Percentiles rank a stretch among this genome's conserved stretches.
Evolutionary conservation across 345 rosid species (phyloP).

Genomic region (Melastoma malabathricum): DNA sequence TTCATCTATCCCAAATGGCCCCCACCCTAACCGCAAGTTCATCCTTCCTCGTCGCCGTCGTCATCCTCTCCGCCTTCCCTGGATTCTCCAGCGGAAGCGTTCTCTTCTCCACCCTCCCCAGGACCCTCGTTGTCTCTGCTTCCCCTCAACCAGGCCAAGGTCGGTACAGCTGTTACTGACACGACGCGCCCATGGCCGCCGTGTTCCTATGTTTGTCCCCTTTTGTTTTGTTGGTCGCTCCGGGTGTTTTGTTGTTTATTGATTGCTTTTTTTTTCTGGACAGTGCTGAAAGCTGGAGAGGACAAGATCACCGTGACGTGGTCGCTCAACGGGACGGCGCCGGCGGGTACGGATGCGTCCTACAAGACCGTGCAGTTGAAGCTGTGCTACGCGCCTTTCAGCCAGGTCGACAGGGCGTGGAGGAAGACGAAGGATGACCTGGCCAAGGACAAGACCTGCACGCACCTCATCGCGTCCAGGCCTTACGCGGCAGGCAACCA

Average conservation of each 20-base stretch:
- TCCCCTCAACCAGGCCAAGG: constrained; percentile 25
- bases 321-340: constrained; percentile 29
- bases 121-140: constrained; percentile 24
- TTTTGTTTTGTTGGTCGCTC: background rate
- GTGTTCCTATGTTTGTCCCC: background rate
- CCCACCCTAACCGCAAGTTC: background rate
- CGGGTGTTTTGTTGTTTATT: too few species aligned
- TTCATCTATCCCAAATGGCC: too few species aligned
- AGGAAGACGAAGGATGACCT: constrained; percentile 42
- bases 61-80: constrained; percentile 9
- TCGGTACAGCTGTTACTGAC: constrained; percentile 5
- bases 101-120: constrained; percentile 30
- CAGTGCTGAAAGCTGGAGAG: constrained; percentile 41
- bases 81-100: constrained; percentile 12
- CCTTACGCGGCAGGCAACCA: constrained; percentile 27
- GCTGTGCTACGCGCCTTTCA: constrained; percentile 59
- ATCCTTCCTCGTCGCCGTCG: constrained; percentile 5
- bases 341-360: constrained; percentile 22
- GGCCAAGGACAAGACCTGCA: constrained; percentile 57
- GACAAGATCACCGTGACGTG: constrained; percentile 45
- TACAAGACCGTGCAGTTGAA: constrained; percentile 36
- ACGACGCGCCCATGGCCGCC: background rate
- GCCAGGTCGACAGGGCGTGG: constrained; percentile 74
- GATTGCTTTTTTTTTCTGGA: background rate
- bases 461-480: constrained; percentile 18